Evolutionary conservation across 2,329 filamentous ascomycete species (phyloP), one percentile per base, ranked within the genome.

Genomic region (Calonectria crousiana): DNA sequence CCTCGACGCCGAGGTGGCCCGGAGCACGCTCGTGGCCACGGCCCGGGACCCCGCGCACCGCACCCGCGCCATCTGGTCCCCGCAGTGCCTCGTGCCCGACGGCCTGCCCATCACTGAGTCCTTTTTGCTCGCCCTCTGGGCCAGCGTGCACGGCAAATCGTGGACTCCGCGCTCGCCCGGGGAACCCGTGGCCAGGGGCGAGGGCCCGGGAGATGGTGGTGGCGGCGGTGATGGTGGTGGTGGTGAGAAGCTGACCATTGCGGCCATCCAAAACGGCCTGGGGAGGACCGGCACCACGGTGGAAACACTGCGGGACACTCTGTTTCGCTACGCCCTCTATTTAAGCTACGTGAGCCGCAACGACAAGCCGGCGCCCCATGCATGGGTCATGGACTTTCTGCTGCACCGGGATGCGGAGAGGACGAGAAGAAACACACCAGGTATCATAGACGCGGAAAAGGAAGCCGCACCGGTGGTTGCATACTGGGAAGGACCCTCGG

Each of bases 291-390:
- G 80, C 11, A 34, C 82, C 8, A 74, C 77, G 1, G 77, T 83
- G 66, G 75, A 79, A 0, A 69, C 69, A 16, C 53, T 85, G 26
- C 77, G 79, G 44, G 77, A 77, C 44, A 77, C 78, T 4, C 66
- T 84, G 77, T 85, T 85, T 70, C 80, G 83, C 58, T 85, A 84
- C 76, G 81, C 83, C 2, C 72, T 85, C 67, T 84, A 84, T 60
- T 68, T 84, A 67, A 85, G 83, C 71, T 85, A 85, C 41, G 41
- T 78, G n/a, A 76, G 79, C 20, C 69, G 70, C 9, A 78, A 80
- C 4, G 73, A 78, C 26, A 77, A 77, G 9, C 78, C 80, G 36
- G 73, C 77, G n/a, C 82, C 81, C 16, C 81, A 83, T 36, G 69
- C 82, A 60, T 84, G 83, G 82, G 81, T 85, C 8, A 76, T 84